Conservation (phyloP, 1,139 yeast species). For the Scheffersomyces segobiensis region DNA sequence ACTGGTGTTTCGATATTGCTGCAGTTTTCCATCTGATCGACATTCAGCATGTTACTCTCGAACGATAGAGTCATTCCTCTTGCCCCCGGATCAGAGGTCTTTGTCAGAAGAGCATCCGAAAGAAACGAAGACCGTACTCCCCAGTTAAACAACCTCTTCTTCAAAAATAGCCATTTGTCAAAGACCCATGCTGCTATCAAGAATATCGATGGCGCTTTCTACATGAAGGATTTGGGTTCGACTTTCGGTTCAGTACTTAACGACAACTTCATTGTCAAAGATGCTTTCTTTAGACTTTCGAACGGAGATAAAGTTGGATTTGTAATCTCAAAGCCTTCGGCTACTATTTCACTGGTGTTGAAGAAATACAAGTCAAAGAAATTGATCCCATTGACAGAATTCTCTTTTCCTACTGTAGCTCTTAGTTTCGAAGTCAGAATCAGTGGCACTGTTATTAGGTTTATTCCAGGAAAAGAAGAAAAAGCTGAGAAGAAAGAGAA, state of each 20-base stretch:
- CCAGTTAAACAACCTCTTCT: slow-evolving; percentile 27
- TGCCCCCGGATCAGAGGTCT: slow-evolving; percentile 14
- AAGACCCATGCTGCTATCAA: slow-evolving; percentile 29
- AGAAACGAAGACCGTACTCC: slow-evolving; percentile 25
- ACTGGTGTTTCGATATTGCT: background rate
- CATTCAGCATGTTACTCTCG: slow-evolving; percentile 1
- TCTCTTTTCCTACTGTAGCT: slow-evolving; percentile 25
- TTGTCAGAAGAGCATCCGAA: slow-evolving; percentile 30
- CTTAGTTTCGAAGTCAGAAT: slow-evolving; percentile 21
- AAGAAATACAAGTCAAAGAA: slow-evolving; percentile 7
- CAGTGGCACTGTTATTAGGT: slow-evolving; percentile 8
- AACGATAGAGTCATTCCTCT: slow-evolving; percentile 20
- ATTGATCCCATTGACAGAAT: slow-evolving; percentile 22
- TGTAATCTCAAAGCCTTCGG: slow-evolving; percentile 32
- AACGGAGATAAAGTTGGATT: slow-evolving; percentile 33
- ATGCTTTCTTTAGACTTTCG: slow-evolving; percentile 16
- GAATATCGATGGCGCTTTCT: slow-evolving; percentile 19
- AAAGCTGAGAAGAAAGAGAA: slow-evolving; percentile 4
- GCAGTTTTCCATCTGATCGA: background rate
- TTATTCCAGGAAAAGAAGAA: slow-evolving; percentile 11
- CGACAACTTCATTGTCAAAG: slow-evolving; percentile 18
- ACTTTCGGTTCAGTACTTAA: slow-evolving; percentile 45
- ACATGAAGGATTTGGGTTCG: slow-evolving; percentile 31
- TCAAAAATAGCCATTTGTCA: slow-evolving; percentile 35
- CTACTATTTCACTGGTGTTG: slow-evolving; percentile 17